A percentile compares a stretch with the other conserved stretches of the same genome.
phyloP scores from a whole-genome alignment of 345 rosid species.

The Bretschneidera sinensis region DNA sequence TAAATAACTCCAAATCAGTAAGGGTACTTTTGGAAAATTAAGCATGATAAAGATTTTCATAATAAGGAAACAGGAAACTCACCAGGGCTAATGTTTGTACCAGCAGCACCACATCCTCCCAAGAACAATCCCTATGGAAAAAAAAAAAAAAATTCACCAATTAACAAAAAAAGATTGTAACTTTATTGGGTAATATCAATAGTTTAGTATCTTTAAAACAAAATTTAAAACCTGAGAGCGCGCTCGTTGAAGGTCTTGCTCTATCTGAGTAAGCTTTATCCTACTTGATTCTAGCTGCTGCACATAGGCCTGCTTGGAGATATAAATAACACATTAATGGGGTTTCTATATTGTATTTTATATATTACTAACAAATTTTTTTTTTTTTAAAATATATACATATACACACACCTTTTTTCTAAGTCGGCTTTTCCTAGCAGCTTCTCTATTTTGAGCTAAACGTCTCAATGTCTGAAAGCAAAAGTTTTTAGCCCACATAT shows the following conservation, averaged over 20 bases:
- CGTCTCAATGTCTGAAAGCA: constrained; percentile 82
- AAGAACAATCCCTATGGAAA: constrained; percentile 69
- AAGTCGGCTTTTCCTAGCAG: constrained; percentile 95
- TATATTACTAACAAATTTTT: no score
- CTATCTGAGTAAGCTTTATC: constrained; percentile 78
- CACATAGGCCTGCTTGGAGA: constrained; percentile 69
- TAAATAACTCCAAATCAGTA: no score
- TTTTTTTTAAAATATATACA: no score
- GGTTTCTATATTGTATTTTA: no score
- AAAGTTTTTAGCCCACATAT: constrained; percentile 2
- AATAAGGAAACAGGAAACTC: no score
- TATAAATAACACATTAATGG: neutral
- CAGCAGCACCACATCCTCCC: constrained; percentile 73
- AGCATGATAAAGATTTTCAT: no score
- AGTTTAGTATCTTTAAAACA: no score
- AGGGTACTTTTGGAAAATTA: no score
- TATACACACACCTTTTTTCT: constrained; percentile 81
- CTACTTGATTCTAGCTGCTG: constrained; percentile 95
- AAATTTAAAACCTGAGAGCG: constrained; percentile 67
- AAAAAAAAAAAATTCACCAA: neutral
- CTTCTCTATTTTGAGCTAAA: constrained; percentile 99
- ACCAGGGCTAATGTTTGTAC: constrained; percentile 84
- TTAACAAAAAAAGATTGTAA: neutral
- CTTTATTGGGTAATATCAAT: no score
- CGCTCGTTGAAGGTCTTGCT: constrained; percentile 95